Conservation (phyloP, 352 stramenopile genomes). For the Hyaloperonospora arabidopsidis region DNA sequence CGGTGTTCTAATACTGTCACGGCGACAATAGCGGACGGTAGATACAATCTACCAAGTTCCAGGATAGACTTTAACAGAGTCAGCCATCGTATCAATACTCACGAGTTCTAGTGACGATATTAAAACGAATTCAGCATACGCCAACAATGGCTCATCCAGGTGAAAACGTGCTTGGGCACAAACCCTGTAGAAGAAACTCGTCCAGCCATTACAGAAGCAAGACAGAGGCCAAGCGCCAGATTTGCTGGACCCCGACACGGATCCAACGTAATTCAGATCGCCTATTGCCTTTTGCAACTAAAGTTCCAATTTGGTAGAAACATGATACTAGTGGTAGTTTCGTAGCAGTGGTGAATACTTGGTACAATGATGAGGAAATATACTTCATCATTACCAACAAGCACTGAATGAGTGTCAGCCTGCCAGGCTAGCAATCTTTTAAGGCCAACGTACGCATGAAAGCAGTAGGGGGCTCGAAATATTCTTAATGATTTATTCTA, state of each 20-base stretch:
- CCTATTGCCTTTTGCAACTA: constrained; percentile 30
- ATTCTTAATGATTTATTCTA: constrained; percentile 44
- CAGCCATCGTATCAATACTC: constrained; percentile 22
- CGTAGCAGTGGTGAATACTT: constrained; percentile 24
- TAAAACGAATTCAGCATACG: constrained; percentile 52
- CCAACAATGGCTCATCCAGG: constrained; percentile 68
- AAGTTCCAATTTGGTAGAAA: constrained; percentile 51
- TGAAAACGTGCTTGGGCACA: constrained; percentile 60
- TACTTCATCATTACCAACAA: constrained; percentile 7
- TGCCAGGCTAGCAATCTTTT: neutral
- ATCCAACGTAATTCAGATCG: constrained; percentile 13
- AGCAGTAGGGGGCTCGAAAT: constrained; percentile 20
- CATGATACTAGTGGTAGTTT: constrained; percentile 45
- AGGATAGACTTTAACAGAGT: constrained; percentile 44
- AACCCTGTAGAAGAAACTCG: constrained; percentile 36
- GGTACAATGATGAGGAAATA: constrained; percentile 32
- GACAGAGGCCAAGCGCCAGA: constrained; percentile 1
- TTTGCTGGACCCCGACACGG: neutral
- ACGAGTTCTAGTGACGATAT: constrained; percentile 39
- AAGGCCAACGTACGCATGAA: constrained; percentile 41
- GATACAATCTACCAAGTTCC: constrained; percentile 52
- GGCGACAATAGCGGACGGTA: constrained; percentile 50
- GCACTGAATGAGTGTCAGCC: constrained; percentile 4
- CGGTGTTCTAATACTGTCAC: constrained; percentile 53
- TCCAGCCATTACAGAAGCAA: constrained; percentile 25